These are phyloP conservation scores for Dillenia suffruticosa DNA, from an alignment of 164 flowering plant genomes.

Conservation along the genomic window DNA sequence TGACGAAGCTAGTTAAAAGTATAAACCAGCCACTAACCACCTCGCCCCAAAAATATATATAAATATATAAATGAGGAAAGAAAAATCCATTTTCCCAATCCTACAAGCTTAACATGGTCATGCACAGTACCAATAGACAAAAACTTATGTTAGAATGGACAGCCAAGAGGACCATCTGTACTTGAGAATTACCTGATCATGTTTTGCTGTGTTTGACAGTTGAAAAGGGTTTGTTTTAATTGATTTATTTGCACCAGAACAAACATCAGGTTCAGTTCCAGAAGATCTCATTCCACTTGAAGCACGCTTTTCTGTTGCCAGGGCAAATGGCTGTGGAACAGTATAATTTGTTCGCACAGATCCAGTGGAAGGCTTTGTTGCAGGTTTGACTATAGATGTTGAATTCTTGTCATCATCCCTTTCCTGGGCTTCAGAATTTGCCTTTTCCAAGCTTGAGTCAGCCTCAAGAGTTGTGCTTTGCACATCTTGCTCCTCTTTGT, in stretches of 20 bases:
- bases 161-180: no score
- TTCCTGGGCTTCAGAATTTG: conserved; percentile 24
- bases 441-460: conserved; percentile 23
- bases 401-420: background rate
- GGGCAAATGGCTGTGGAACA: conserved; percentile 73
- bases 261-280: conserved; percentile 31
- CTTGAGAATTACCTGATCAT: conserved; percentile 23
- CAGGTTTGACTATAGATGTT: conserved; percentile 24
- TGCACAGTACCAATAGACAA: no score
- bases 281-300: conserved; percentile 42
- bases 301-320: conserved; percentile 87
- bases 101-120: no score
- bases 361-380: conserved; percentile 30
- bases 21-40: no score
- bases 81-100: no score
- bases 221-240: conserved; percentile 17
- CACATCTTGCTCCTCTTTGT: conserved; percentile 30
- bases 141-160: no score
- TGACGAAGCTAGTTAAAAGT: no score
- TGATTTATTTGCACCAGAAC: conserved; percentile 19
- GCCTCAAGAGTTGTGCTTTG: conserved; percentile 26
- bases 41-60: no score
- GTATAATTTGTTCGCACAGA: conserved; percentile 33
- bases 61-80: no score
- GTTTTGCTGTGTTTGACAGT: conserved; percentile 26